These are phyloP conservation scores for Angophora floribunda DNA, from an alignment of 345 rosid genomes.

Conservation along the genomic window DNA sequence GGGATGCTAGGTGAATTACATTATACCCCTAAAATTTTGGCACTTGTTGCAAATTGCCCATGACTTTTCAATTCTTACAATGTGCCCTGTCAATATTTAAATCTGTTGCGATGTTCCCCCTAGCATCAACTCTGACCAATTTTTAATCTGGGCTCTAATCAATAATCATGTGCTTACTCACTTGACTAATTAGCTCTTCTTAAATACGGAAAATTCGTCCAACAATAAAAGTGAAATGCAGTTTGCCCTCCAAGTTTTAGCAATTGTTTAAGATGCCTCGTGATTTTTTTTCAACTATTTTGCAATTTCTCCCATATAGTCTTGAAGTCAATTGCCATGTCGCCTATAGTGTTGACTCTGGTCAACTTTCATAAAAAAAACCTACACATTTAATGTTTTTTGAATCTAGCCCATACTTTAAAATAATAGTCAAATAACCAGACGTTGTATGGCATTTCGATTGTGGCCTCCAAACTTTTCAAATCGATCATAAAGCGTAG, in stretches of 20 bases:
- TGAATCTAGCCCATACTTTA: neutral
- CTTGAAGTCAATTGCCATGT: neutral
- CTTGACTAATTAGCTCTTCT: neutral
- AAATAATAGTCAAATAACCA: neutral
- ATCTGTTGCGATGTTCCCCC: neutral
- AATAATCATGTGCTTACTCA: neutral
- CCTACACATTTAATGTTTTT: too few species aligned
- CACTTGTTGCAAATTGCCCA: neutral
- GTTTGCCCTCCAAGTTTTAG: neutral
- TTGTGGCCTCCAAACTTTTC: neutral
- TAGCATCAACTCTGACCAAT: neutral
- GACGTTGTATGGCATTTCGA: neutral
- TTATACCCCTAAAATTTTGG: neutral
- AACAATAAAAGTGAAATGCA: neutral
- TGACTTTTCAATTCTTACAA: neutral
- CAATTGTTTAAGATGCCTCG: neutral
- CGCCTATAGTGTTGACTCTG: neutral
- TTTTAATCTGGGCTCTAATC: neutral
- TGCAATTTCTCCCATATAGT: neutral
- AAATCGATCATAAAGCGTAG: neutral
- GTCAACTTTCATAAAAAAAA: neutral
- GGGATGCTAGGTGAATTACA: neutral
- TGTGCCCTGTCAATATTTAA: neutral
- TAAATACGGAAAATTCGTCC: too few species aligned
- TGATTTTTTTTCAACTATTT: neutral